phyloP scores from a whole-genome alignment of 2,329 filamentous ascomycete genomes.

The Xylariales sp. region DNA sequence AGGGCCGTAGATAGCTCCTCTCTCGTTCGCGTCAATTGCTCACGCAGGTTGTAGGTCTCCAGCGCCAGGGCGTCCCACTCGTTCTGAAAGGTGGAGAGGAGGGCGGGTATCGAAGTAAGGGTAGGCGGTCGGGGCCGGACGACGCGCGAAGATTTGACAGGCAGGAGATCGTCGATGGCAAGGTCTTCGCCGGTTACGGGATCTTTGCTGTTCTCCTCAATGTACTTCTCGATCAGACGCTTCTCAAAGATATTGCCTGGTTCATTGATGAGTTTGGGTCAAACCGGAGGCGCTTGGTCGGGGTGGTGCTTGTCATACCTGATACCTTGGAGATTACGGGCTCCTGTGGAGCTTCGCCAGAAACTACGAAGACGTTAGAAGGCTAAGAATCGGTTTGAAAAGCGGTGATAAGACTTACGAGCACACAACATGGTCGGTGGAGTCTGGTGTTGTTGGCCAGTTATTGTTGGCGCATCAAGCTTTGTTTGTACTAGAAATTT shows the following conservation, averaged over 20 bases:
- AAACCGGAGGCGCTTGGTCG: slow-evolving; percentile 7
- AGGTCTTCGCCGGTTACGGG: slow-evolving; percentile 85
- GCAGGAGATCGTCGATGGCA: slow-evolving; percentile 76
- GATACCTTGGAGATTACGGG: slow-evolving; percentile 94
- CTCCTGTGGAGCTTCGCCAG: slow-evolving; percentile 90
- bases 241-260: slow-evolving; percentile 88
- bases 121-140: slow-evolving; percentile 88
- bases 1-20: slow-evolving; percentile 91
- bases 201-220: slow-evolving; percentile 88
- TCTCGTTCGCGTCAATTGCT: slow-evolving; percentile 82
- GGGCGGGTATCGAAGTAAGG: slow-evolving; percentile 90
- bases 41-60: slow-evolving; percentile 85
- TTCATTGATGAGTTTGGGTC: slow-evolving; percentile 1
- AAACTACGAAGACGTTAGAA: slow-evolving; percentile 56
- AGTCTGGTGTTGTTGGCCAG: slow-evolving; percentile 8
- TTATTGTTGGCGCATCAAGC: slow-evolving; percentile 8
- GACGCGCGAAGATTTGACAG: slow-evolving; percentile 76
- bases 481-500: neutral
- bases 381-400: neutral
- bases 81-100: slow-evolving; percentile 92
- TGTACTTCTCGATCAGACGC: slow-evolving; percentile 90
- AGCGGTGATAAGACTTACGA: slow-evolving; percentile 26
- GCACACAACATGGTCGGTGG: slow-evolving; percentile 42
- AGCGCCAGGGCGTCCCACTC: slow-evolving; percentile 95
- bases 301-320: slow-evolving; percentile 49